Evolutionary conservation across 371 early-diverging fungal species (phyloP).

Genomic region (Lichtheimia corymbifera): DNA sequence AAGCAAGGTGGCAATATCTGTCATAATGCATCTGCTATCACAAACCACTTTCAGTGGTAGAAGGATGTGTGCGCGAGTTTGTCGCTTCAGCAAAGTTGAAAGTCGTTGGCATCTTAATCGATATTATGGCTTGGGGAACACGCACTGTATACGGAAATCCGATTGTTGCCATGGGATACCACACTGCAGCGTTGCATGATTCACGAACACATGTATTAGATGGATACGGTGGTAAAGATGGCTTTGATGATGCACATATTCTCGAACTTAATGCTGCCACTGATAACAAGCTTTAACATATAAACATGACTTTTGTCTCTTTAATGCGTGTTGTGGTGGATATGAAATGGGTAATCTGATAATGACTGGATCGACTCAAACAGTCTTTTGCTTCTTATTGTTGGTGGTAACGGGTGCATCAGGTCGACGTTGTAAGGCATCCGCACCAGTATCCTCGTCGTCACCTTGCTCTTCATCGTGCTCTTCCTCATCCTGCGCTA

Average conservation of each 20-base stretch:
- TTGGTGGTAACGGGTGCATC: conserved; percentile 1
- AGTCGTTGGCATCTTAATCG: too few species aligned
- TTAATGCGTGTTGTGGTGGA: too few species aligned
- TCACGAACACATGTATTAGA: conserved; percentile 81
- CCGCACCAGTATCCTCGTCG: conserved; percentile 6
- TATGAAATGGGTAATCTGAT: background rate
- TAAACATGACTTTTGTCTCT: conserved; percentile 20
- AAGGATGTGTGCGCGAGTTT: too few species aligned
- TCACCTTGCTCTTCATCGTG: conserved; percentile 15
- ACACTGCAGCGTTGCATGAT: conserved; percentile 77
- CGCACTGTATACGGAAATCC: conserved; percentile 69
- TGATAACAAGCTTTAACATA: conserved; percentile 62
- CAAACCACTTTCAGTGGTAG: too few species aligned
- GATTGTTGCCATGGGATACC: conserved; percentile 80
- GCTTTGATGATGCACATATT: conserved; percentile 80
- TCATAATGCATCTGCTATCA: too few species aligned
- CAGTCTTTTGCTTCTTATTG: conserved; percentile 17
- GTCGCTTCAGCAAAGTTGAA: too few species aligned
- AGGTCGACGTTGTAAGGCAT: background rate
- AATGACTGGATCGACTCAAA: background rate
- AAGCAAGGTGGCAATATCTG: too few species aligned
- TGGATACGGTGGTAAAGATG: conserved; percentile 82
- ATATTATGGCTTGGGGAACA: conserved; percentile 72
- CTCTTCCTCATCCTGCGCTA: conserved; percentile 15
- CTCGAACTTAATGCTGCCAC: conserved; percentile 79